These are phyloP conservation scores for Pseudophaeomoniella oleicola DNA, from an alignment of 2,329 filamentous ascomycete genomes.

Conservation along the genomic window DNA sequence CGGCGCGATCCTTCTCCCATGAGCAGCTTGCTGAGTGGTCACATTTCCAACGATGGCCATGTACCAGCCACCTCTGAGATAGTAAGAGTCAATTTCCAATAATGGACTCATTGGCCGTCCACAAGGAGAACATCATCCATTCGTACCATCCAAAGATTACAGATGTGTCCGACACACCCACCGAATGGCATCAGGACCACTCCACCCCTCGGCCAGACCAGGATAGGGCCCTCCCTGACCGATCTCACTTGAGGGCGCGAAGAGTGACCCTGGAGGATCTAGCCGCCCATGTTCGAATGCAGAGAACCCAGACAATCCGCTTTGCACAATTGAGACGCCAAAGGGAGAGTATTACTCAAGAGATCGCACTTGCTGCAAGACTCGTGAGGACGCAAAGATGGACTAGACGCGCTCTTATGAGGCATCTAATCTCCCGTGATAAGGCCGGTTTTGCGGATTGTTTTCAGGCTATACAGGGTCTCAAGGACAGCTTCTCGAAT, in stretches of 20 bases:
- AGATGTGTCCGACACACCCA: too few species aligned
- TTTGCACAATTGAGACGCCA: conserved; percentile 24
- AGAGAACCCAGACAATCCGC: conserved; percentile 25
- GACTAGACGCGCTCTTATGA: conserved; percentile 28
- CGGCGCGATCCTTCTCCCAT: too few species aligned
- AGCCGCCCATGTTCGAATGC: conserved; percentile 25
- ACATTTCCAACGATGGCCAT: conserved; percentile 1
- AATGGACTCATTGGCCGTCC: neutral
- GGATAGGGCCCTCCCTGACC: neutral
- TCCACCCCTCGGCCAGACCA: neutral
- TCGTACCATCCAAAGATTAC: too few species aligned
- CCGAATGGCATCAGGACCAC: too few species aligned
- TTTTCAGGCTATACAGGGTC: conserved; percentile 27
- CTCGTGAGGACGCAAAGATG: conserved; percentile 25
- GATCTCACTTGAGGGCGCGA: conserved; percentile 6
- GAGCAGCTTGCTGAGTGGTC: conserved; percentile 6
- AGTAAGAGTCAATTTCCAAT: neutral
- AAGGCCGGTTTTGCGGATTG: conserved; percentile 28
- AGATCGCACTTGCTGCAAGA: conserved; percentile 26
- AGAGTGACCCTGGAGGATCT: conserved; percentile 28
- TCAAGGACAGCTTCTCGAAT: conserved; percentile 25
- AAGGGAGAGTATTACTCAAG: conserved; percentile 24
- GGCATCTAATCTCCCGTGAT: conserved; percentile 29
- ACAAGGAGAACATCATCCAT: too few species aligned
- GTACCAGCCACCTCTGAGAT: neutral